Base-by-base conservation (phyloP, 768 basidiomycete species). In the Pleurotus tuber-regium region DNA sequence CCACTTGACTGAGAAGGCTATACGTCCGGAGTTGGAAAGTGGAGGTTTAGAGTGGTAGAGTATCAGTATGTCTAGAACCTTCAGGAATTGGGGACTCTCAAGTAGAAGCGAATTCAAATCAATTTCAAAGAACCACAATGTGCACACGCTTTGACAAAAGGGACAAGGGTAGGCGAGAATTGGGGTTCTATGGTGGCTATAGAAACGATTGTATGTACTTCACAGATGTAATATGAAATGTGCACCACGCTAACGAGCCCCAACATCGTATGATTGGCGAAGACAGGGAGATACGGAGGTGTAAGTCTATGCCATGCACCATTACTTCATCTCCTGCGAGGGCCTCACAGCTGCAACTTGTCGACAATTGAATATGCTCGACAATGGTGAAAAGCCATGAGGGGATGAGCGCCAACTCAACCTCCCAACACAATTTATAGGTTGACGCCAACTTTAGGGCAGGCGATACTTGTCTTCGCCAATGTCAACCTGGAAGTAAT, bases 321-420 rank as follows among this genome's bases (percentile, higher is more conserved):
- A 82, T 83, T 84, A 86, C 62, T 89, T 83, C 83, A 87, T 89
- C 86, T 89, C 84, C 87, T 88, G 87, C 86, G 87, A 88, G 84
- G 76, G 60, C 86, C 87, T 72, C 76, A 66, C 63, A 35, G 63
- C 66, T 60, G 53, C 58, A 41, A 56, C 57, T 66, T 75, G 65
- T 70, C 72, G 76, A 68, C 71, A 67, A 68, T 69, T 44, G 54
- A 58, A 57, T 59, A 66, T 59, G 52, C 50, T 55, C 59, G 73
- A 70, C 71, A 64, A 69, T 54, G 56, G 47, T 39, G 18, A 61
- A 64, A 70, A 65, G 71, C 59, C 66, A 66, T 67, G 73, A 75
- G 76, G 78, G 78, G 76, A 71, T 71, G 56, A 43, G 57, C 26
- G 51, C 46, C 54, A 54, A 50, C 43, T 60, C 36, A 41, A 23